Base-by-base conservation (phyloP, 2,329 filamentous ascomycete genomes). In the Microcera coccophila region DNA sequence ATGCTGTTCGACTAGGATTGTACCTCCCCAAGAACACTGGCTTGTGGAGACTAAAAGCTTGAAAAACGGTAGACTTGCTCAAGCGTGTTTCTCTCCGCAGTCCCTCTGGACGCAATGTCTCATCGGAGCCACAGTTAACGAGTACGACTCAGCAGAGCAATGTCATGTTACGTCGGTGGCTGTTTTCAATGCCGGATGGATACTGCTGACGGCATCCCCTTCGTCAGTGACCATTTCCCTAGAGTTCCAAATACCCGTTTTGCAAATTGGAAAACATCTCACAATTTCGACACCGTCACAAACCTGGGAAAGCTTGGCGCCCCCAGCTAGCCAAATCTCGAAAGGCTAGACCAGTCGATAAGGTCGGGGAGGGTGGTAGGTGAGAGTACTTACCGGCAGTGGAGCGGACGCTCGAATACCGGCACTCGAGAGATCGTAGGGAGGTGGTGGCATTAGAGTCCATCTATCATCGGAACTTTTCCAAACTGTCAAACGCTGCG, bases 81-180 rank as follows among this genome's bases (percentile, higher is more conserved):
- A 14, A 15, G 15, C 29, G 8, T 32, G 29, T 8, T 39, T 37
- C 37, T 45, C 45, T 36, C 36, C 38, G 42, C 41, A 42, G 36
- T 29, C 36, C 45, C 41, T 49, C 43, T 39, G 42, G 46, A 53
- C 45, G 40, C 34, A 39, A 49, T 49, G 48, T 56, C 44, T 44
- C 45, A 50, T 36, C n/a, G n/a, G 21, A 38, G 28, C 16, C 8
- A 34, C 42, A 48, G 50, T 33, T 35, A 32, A 32, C 29, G 29
- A 32, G 29, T 49, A 41, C 45, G 44, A 58, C 53, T 55, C 52
- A 51, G 47, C 22, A 34, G 38, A 31, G n/a, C 40, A 32, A 31
- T 40, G 15, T 42, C 17, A 21, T 28, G 49, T 59, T 58, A 57
- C 55, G 55, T 58, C 54, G 55, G 55, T 59, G 55, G 55, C 55